Conservation (phyloP, 768 basidiomycete species). For the Suillus discolor region DNA sequence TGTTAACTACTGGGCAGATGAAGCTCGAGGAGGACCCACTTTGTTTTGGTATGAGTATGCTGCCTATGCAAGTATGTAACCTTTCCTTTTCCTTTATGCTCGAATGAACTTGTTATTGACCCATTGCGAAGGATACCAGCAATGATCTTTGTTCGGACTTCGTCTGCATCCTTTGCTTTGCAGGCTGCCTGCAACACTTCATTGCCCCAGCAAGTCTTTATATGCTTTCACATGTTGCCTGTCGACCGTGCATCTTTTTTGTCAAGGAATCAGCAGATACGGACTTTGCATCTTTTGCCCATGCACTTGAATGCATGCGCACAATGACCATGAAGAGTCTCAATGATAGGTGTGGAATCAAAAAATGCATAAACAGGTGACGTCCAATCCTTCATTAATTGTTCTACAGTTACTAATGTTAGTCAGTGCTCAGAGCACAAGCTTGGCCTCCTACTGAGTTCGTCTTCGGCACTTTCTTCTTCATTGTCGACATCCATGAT, state of each 20-base stretch:
- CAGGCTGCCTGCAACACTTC: slow-evolving; percentile 16
- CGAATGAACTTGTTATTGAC: slow-evolving; percentile 31
- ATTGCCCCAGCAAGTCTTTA: slow-evolving; percentile 35
- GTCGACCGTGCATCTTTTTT: slow-evolving; percentile 31
- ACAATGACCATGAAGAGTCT: no score
- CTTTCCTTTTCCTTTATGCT: slow-evolving; percentile 27
- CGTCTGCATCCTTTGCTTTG: slow-evolving; percentile 19
- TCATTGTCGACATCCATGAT: no score
- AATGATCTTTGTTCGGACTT: slow-evolving; percentile 5
- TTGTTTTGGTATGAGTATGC: slow-evolving; percentile 25
- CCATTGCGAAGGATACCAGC: slow-evolving; percentile 2
- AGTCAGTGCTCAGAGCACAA: no score
- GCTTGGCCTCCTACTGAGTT: no score
- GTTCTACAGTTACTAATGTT: no score
- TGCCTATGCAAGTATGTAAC: slow-evolving; percentile 31
- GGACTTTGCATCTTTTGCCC: no score
- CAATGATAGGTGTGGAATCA: no score
- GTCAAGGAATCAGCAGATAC: slow-evolving; percentile 18
- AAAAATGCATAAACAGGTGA: no score
- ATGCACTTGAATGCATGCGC: no score
- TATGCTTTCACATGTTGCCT: slow-evolving; percentile 33
- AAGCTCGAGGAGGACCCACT: slow-evolving; percentile 15
- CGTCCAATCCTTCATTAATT: no score
- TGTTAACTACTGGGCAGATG: background rate
- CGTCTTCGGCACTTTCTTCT: no score